A percentile compares a stretch with the other conserved stretches of the same genome.
Evolutionary conservation across 1,284 basidiomycete genomes (phyloP).

Genomic region (Cryptococcus wingfieldii): DNA sequence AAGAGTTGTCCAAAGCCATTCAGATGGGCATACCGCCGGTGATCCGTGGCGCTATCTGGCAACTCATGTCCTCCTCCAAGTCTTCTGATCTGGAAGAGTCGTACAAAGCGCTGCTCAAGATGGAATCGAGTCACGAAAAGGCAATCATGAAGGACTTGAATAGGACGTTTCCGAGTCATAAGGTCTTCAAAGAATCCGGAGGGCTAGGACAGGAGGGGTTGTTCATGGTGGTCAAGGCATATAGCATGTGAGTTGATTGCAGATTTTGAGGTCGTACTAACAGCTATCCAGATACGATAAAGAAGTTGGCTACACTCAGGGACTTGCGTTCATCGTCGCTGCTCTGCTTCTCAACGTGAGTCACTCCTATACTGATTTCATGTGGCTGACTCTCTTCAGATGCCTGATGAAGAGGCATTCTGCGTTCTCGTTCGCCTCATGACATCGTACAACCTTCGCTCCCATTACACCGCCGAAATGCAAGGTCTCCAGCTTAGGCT

Average conservation of each 20-base stretch:
- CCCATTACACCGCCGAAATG: conserved; percentile 97
- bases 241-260: conserved; percentile 67
- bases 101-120: conserved; percentile 79
- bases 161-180: conserved; percentile 95
- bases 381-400: conserved; percentile 54
- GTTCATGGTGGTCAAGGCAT: conserved; percentile 96
- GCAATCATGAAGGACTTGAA: conserved; percentile 86
- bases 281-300: conserved; percentile 71
- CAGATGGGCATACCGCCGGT: conserved; percentile 81
- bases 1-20: conserved; percentile 81
- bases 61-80: conserved; percentile 94
- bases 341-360: conserved; percentile 84
- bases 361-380: not conserved
- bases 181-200: conserved; percentile 81
- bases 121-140: conserved; percentile 84
- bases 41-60: conserved; percentile 86
- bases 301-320: conserved; percentile 96
- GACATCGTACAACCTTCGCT: conserved; percentile 92
- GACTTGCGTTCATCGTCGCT: conserved; percentile 90
- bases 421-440: conserved; percentile 94
- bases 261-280: not conserved
- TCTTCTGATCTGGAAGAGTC: conserved; percentile 78
- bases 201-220: conserved; percentile 94
- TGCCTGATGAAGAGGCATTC: conserved; percentile 98
- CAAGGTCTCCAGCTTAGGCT: conserved; percentile 89